These are phyloP conservation scores for Phytophthora pisi DNA, from an alignment of 352 stramenopile genomes.

Conservation along the genomic window DNA sequence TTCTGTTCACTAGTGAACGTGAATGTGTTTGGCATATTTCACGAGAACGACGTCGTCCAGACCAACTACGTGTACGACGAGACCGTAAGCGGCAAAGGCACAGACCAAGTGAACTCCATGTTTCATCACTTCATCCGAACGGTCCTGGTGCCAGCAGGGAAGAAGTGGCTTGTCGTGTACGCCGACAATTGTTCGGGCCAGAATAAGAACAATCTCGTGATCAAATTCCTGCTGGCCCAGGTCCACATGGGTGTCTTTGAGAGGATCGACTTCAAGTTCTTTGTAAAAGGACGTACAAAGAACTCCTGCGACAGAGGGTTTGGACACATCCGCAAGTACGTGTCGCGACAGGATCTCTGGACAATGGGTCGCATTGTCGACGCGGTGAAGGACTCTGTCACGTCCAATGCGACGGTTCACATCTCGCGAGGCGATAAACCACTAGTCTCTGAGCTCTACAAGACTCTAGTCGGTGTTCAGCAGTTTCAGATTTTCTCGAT, in stretches of 20 bases:
- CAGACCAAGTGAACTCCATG: slow-evolving; percentile 11
- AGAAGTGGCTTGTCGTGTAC: background rate
- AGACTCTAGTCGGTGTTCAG: background rate
- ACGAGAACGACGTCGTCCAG: slow-evolving; percentile 15
- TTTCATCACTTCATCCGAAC: slow-evolving; percentile 14
- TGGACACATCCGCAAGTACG: slow-evolving; percentile 1
- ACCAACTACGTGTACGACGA: too few relatives aligned
- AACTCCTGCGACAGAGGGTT: background rate
- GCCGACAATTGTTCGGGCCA: background rate
- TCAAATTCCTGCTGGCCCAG: background rate
- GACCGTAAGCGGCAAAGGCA: too few relatives aligned
- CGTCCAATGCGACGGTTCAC: slow-evolving; percentile 2
- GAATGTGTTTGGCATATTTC: slow-evolving; percentile 24
- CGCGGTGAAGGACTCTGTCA: background rate
- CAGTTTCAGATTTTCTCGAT: slow-evolving; percentile 6
- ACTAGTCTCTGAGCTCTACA: slow-evolving; percentile 12
- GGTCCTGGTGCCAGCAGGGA: background rate
- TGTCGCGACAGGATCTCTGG: background rate
- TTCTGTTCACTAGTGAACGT: slow-evolving; percentile 23
- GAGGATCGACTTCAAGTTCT: background rate
- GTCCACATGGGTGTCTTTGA: background rate
- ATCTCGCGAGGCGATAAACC: slow-evolving; percentile 1
- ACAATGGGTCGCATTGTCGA: background rate
- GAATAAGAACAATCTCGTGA: background rate
- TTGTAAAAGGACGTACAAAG: background rate